These are phyloP conservation scores for Hymenoscyphus repandus DNA, from an alignment of 2,329 filamentous ascomycete species.

Conservation along the genomic window DNA sequence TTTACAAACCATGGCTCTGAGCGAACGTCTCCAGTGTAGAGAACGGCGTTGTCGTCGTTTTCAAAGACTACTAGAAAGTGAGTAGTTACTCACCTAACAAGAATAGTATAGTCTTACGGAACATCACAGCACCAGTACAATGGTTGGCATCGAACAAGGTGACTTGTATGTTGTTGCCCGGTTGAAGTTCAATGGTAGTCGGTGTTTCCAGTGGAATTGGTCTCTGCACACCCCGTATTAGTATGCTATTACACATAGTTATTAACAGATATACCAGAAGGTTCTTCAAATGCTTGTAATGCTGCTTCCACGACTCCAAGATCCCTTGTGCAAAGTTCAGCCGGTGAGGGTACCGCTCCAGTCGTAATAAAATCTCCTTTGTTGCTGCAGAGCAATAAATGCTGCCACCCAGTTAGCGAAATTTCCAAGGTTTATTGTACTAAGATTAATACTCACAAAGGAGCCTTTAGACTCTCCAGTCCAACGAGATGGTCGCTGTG, in stretches of 20 bases:
- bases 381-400: slow-evolving; percentile 88
- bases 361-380: slow-evolving; percentile 69
- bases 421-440: neutral
- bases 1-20: slow-evolving; percentile 85
- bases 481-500: slow-evolving; percentile 87
- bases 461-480: slow-evolving; percentile 68
- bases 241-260: neutral
- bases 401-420: slow-evolving; percentile 31
- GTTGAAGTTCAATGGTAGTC: slow-evolving; percentile 67
- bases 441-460: slow-evolving; percentile 50
- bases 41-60: slow-evolving; percentile 61
- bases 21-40: slow-evolving; percentile 87
- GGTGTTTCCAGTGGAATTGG: slow-evolving; percentile 78
- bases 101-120: slow-evolving; percentile 43
- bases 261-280: slow-evolving; percentile 49
- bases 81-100: neutral
- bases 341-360: slow-evolving; percentile 74
- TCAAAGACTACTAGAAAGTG: slow-evolving; percentile 56
- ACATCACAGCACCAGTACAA: slow-evolving; percentile 87
- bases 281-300: slow-evolving; percentile 70
- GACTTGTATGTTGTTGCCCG: slow-evolving; percentile 64
- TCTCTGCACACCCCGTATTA: slow-evolving; percentile 44
- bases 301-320: slow-evolving; percentile 66
- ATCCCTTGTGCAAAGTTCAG: slow-evolving; percentile 77
- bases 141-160: slow-evolving; percentile 91